Evolutionary conservation across 129 eudicot species (phyloP), one percentile per base, ranked within the genome.

Genomic region (Artemisia tridentata): DNA sequence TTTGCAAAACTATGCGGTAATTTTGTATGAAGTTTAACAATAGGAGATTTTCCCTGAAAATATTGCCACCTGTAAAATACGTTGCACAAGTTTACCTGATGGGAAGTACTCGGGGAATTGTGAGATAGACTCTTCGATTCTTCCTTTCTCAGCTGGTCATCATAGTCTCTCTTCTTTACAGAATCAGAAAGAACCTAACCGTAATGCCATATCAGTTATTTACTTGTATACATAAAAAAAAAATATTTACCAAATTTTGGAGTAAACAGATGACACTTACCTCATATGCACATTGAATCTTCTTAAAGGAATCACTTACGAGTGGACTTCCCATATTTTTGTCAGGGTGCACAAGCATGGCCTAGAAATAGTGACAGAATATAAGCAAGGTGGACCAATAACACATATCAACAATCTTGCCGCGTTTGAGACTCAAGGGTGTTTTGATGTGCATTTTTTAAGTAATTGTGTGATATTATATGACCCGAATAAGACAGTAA

Each of bases 331-430:
- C 97, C 99, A 95, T 88, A 75, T 95, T 90, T 82, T 95, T 95
- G 74, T 95, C 99, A 48, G 99, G 99, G 83, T 95, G 99, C 76
- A 95, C 95, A 38, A 95, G 95, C 91, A 90, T 90, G 56, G 96
- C 99, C 99, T 95, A 69, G 2, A 38, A 63, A 45, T 7, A 47
- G 34, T 16, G 20, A 54, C 63, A 57, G 7, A 57, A 20, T 11
- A 57, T 20, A 57, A 57, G n/a, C 34, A 13, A 56, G 23, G 12
- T 56, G n/a, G 23, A 56, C 62, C 63, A 3, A 57, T 51, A 51
- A 3, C 56, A 51, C 19, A 15, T 0, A 15, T 51, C 56, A 51
- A 13, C 17, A 15, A 51, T 51, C n/a, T 11, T 61, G 66, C 11
- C 47, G n/a, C 63, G 21, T 57, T 57, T 20, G 63, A 57, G 34